Evolutionary conservation across 257 asterid species (phyloP).

Genomic region (Henckelia pumila): DNA sequence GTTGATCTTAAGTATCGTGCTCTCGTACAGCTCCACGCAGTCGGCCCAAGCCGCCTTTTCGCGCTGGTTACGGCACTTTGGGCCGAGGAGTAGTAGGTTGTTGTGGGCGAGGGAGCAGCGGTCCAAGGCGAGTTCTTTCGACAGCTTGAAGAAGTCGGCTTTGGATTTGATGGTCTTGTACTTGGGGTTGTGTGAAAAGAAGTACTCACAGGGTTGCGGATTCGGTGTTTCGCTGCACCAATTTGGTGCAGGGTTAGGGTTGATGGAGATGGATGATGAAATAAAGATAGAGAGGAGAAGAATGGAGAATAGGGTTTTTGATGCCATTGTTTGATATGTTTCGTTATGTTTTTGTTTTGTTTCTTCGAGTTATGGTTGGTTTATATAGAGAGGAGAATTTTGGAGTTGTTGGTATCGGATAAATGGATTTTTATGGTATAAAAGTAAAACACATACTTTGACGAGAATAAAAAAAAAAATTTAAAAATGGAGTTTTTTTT

Average conservation of each 20-base stretch:
- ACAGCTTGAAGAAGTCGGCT: slow-evolving; percentile 54
- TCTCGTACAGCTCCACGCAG: slow-evolving; percentile 64
- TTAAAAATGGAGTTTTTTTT: too few species aligned
- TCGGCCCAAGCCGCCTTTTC: slow-evolving; percentile 89
- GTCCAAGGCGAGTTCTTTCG: slow-evolving; percentile 58
- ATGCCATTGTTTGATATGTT: slow-evolving; percentile 27
- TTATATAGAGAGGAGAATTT: not conserved
- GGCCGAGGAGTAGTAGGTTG: slow-evolving; percentile 41
- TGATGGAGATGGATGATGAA: slow-evolving; percentile 33
- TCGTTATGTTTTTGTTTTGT: too few species aligned
- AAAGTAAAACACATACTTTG: too few species aligned
- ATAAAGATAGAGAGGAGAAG: slow-evolving; percentile 26
- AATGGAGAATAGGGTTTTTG: slow-evolving; percentile 18
- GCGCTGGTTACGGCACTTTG: slow-evolving; percentile 41
- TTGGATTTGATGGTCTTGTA: slow-evolving; percentile 39
- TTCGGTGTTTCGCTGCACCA: slow-evolving; percentile 84
- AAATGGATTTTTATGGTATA: too few species aligned
- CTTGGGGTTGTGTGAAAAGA: slow-evolving; percentile 45
- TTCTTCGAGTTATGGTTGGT: not conserved
- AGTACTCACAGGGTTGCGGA: slow-evolving; percentile 68
- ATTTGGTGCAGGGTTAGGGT: slow-evolving; percentile 28
- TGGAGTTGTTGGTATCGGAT: not conserved
- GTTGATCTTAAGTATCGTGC: slow-evolving; percentile 43
- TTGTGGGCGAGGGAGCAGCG: slow-evolving; percentile 48
- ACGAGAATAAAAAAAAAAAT: too few species aligned